phyloP scores from a whole-genome alignment of 768 basidiomycete species.

The Mycena olivaceomarginata region DNA sequence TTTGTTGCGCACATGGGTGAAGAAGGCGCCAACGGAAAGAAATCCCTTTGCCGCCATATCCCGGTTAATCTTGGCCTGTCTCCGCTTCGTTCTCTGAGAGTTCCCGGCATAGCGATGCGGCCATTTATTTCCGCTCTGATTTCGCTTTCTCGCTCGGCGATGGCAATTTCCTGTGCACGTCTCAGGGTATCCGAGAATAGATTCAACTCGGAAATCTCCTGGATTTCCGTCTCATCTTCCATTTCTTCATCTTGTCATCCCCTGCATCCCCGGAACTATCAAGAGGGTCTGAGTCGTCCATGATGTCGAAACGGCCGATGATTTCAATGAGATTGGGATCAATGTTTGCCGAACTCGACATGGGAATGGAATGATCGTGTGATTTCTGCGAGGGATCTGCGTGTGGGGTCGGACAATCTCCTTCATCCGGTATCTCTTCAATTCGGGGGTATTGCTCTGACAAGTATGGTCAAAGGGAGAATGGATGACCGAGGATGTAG shows the following conservation, averaged over 20 bases:
- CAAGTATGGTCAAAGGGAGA: too few relatives aligned
- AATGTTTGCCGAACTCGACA: neutral
- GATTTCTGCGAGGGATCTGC: neutral
- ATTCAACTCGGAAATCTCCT: neutral
- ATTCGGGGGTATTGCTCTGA: too few relatives aligned
- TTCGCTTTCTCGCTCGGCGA: too few relatives aligned
- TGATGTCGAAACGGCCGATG: neutral
- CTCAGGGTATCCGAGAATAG: neutral
- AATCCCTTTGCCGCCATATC: neutral
- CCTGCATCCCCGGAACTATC: neutral
- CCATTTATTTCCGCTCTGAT: neutral
- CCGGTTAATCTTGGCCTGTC: neutral
- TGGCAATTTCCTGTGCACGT: constrained; percentile 1
- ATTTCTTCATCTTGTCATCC: neutral
- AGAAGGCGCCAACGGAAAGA: neutral
- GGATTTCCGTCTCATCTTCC: neutral
- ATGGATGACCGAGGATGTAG: too few relatives aligned
- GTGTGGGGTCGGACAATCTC: neutral
- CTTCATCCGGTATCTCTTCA: neutral
- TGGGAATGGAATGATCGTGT: too few relatives aligned
- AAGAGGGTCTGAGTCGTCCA: neutral
- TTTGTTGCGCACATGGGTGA: neutral
- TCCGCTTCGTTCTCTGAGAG: neutral
- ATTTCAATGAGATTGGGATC: constrained; percentile 12
- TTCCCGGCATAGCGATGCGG: neutral